Evolutionary conservation across 768 basidiomycete species (phyloP).

Genomic region (Lactarius pseudohatsudake): DNA sequence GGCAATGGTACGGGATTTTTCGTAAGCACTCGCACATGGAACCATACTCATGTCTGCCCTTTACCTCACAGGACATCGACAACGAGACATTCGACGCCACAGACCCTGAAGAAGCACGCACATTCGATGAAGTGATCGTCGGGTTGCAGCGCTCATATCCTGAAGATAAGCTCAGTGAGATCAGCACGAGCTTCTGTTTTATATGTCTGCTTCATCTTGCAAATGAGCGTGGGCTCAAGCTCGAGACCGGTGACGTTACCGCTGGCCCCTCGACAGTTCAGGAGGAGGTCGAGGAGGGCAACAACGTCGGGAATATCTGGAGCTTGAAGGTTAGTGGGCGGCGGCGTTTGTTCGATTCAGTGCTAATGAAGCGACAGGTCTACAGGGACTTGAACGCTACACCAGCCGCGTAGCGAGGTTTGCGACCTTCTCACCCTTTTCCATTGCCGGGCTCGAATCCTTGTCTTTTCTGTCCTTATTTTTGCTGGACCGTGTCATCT

Average conservation of each 20-base stretch:
- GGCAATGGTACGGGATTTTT: slow-evolving; percentile 48
- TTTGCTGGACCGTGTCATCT: slow-evolving; percentile 5
- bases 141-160: slow-evolving; percentile 83
- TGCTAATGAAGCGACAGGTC: slow-evolving; percentile 37
- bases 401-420: slow-evolving; percentile 32
- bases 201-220: slow-evolving; percentile 96
- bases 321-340: slow-evolving; percentile 56
- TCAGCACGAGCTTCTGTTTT: slow-evolving; percentile 99
- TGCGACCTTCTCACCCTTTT: not conserved
- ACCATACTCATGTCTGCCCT: not conserved
- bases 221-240: slow-evolving; percentile 91
- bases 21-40: not conserved
- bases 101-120: slow-evolving; percentile 62
- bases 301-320: slow-evolving; percentile 72
- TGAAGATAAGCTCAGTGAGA: slow-evolving; percentile 92
- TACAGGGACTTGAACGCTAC: slow-evolving; percentile 44
- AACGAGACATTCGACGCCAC: slow-evolving; percentile 45
- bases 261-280: slow-evolving; percentile 37
- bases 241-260: slow-evolving; percentile 50
- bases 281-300: slow-evolving; percentile 40
- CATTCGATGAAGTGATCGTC: slow-evolving; percentile 80
- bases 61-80: slow-evolving; percentile 54
- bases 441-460: not conserved
- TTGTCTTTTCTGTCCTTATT: not conserved
- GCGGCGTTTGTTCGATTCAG: not conserved